A percentile compares a stretch with the other conserved stretches of the same genome.
These are phyloP conservation scores for Saposhnikovia divaricata DNA, from an alignment of 129 eudicot genomes.

Conservation along the genomic window DNA sequence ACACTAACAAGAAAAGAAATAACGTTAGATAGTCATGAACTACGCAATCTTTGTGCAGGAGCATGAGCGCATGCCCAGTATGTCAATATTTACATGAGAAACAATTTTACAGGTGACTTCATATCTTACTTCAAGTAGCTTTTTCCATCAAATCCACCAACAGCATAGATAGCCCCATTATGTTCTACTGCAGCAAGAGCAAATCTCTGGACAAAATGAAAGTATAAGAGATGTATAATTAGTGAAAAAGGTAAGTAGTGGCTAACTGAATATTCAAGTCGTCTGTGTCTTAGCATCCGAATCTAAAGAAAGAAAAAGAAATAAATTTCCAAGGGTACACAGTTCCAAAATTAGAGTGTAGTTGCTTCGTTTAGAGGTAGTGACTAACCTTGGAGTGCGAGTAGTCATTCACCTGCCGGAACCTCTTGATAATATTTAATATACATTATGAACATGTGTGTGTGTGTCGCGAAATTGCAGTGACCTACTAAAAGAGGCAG, in stretches of 20 bases:
- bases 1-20: background rate
- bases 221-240: background rate
- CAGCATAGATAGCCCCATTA: constrained; percentile 73
- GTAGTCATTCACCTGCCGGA: background rate
- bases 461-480: background rate
- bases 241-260: background rate
- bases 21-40: background rate
- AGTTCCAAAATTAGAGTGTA: background rate
- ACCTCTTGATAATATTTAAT: background rate
- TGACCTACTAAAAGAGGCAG: background rate
- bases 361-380: background rate
- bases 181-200: constrained; percentile 64
- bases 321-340: background rate
- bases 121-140: constrained; percentile 52
- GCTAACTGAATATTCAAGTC: background rate
- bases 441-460: too few species aligned
- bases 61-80: background rate
- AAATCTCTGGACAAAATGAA: constrained; percentile 49
- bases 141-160: constrained; percentile 77
- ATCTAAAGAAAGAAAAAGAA: background rate
- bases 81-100: background rate
- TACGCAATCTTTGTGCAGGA: background rate
- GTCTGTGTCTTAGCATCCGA: background rate
- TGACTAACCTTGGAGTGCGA: background rate
- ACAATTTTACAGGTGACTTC: background rate